phyloP scores from a whole-genome alignment of 805 yeast species.

The Clavispora vitiphila region DNA sequence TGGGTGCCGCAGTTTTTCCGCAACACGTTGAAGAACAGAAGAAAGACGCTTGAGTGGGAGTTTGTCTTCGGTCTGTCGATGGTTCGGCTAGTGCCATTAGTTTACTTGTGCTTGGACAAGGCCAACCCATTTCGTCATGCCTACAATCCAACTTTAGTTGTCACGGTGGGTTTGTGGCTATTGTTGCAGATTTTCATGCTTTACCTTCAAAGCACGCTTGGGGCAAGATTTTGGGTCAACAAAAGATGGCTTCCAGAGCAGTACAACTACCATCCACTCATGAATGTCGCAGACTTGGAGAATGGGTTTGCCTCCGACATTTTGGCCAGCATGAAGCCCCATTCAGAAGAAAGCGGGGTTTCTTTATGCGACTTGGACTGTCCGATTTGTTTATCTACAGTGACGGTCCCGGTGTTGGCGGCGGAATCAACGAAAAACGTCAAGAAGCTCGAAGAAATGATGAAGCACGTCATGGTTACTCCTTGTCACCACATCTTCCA shows the following conservation, averaged over 20 bases:
- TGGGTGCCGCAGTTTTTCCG: constrained; percentile 90
- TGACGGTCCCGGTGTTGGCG: constrained; percentile 11
- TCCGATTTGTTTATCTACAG: constrained; percentile 73
- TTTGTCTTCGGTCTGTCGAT: constrained; percentile 67
- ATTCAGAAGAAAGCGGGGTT: constrained; percentile 24
- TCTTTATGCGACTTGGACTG: constrained; percentile 59
- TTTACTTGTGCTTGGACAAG: constrained; percentile 50
- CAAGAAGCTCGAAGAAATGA: constrained; percentile 5
- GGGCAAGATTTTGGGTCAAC: constrained; percentile 82
- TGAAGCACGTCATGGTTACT: constrained; percentile 66
- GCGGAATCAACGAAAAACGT: constrained; percentile 4
- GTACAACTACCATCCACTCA: constrained; percentile 74
- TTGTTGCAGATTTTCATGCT: constrained; percentile 53
- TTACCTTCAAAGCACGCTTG: constrained; percentile 60
- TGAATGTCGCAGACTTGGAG: constrained; percentile 58
- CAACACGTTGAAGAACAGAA: constrained; percentile 65
- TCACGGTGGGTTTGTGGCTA: constrained; percentile 50
- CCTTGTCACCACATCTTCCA: constrained; percentile 93
- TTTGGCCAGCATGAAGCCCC: constrained; percentile 29
- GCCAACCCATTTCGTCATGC: constrained; percentile 70
- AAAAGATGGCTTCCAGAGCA: constrained; percentile 71
- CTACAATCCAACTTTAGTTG: constrained; percentile 48
- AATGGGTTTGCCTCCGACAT: constrained; percentile 49
- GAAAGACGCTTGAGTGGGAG: constrained; percentile 62
- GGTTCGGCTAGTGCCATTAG: constrained; percentile 59